phyloP scores from a whole-genome alignment of 2,329 filamentous ascomycete species.

The Reticulascus tulasneorum region DNA sequence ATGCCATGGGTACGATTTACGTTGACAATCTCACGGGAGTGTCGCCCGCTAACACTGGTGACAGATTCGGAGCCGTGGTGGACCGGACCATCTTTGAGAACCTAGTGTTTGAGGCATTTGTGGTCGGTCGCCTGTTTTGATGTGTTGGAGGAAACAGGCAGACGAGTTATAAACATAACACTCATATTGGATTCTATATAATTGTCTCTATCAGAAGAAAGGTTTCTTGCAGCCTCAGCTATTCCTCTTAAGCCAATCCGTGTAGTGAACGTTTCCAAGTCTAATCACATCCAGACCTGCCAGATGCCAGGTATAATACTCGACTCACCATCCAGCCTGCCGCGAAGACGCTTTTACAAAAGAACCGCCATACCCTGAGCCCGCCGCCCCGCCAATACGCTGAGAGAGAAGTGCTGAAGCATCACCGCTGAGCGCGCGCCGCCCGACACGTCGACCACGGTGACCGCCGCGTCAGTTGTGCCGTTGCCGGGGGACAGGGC shows the following conservation, averaged over 20 bases:
- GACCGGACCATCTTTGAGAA: slow-evolving; percentile 1
- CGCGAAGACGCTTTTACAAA: slow-evolving; percentile 10
- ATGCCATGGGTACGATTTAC: slow-evolving; percentile 28
- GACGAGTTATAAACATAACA: too few species aligned
- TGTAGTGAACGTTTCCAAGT: too few species aligned
- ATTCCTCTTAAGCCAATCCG: too few species aligned
- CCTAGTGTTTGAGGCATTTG: slow-evolving; percentile 1
- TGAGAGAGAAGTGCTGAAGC: slow-evolving; percentile 28
- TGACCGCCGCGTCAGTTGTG: slow-evolving; percentile 28
- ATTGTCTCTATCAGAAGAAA: too few species aligned
- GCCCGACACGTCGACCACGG: slow-evolving; percentile 34
- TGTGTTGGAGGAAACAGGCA: too few species aligned
- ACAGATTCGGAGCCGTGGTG: slow-evolving; percentile 9
- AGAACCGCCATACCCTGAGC: slow-evolving; percentile 30
- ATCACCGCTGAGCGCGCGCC: slow-evolving; percentile 18
- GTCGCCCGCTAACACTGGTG: not conserved
- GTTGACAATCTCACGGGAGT: too few species aligned
- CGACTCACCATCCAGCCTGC: too few species aligned
- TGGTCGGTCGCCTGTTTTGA: slow-evolving; percentile 1
- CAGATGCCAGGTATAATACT: too few species aligned
- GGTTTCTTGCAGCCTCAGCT: too few species aligned
- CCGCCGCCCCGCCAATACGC: slow-evolving; percentile 19
- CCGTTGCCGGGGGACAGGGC: slow-evolving; percentile 52
- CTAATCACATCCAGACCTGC: too few species aligned
- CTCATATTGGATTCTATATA: too few species aligned